Base-by-base conservation (phyloP, 345 rosid species). In the Passiflora organensis region DNA sequence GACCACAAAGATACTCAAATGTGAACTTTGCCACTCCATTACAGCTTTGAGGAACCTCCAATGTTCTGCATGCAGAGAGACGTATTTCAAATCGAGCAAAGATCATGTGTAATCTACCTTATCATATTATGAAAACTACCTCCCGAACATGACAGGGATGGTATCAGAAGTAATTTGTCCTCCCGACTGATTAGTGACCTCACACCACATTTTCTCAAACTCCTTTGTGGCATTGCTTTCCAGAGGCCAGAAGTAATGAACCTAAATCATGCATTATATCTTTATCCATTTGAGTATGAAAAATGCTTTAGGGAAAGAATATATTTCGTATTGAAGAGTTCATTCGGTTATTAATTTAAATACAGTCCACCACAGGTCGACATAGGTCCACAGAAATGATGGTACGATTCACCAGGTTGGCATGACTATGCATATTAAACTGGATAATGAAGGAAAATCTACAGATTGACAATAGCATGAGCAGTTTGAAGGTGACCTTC, bases 91-190 rank as follows among this genome's bases (percentile, higher is more conserved):
- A 49, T 37, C 21, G 12, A 0, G 43, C 58, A 38, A 41, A 6
- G 19, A 42, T n/a, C n/a, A 39, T 18, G 63, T 43, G 2, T 36
- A 43, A 11, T 15, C 9, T 13, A 37, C 25, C 18, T 0, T 25
- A 23, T 44, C 23, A 34, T 25, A 21, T 49, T 59, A 52, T 22
- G 59, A 11, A 65, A 28, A 50, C 18, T 79, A 91, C 97, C 97
- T 91, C 58, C 97, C 97, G 70, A 91, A 87, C 96, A 91, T 91
- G 53, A 91, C 91, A 18, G 84, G 85, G 38, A 91, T 72, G 20
- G 82, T 80, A 6, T 41, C 56, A 14, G 87, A 80, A 50, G 72
- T 79, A 65, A 91, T 75, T 66, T 77, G 70, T 61, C 85, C 84
- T 16, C 85, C 86, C 37, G 65, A 68, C 59, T 77, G 72, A 41